Percentiles rank a stretch among this genome's conserved stretches.
Conservation (phyloP, 495 filamentous ascomycete species). For the Chaetomium cochliodes region DNA sequence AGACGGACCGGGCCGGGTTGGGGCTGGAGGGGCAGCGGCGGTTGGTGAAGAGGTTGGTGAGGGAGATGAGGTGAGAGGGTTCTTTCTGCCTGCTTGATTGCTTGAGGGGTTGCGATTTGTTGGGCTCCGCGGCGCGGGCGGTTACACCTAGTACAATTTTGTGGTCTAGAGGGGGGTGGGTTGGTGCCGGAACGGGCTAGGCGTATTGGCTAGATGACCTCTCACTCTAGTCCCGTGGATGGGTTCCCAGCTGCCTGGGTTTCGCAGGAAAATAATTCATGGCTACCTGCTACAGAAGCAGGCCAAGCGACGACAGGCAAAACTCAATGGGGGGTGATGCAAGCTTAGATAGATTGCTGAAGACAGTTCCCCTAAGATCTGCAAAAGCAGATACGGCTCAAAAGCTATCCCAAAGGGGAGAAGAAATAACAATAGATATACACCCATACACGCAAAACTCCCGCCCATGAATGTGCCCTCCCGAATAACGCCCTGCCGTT, state of each 20-base stretch:
- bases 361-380: slow-evolving; percentile 1
- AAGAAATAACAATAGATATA: slow-evolving; percentile 6
- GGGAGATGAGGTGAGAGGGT: slow-evolving; percentile 43
- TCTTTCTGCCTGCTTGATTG: too few species aligned
- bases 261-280: not conserved
- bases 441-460: slow-evolving; percentile 3
- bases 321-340: not conserved
- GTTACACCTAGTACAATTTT: too few species aligned
- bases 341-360: not conserved
- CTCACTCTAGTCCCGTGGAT: not conserved
- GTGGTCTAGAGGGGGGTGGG: too few species aligned
- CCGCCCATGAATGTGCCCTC: slow-evolving; percentile 3
- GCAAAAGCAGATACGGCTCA: slow-evolving; percentile 6
- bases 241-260: not conserved
- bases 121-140: too few species aligned
- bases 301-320: not conserved
- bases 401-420: slow-evolving; percentile 9
- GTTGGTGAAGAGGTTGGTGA: slow-evolving; percentile 64
- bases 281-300: not conserved
- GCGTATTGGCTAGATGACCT: not conserved
- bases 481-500: slow-evolving; percentile 6
- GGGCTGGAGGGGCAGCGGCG: slow-evolving; percentile 74
- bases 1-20: slow-evolving; percentile 68
- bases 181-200: not conserved
- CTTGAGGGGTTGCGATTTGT: not conserved